Base-by-base conservation (phyloP, 495 filamentous ascomycete species). In the Penicillium maclennaniae region DNA sequence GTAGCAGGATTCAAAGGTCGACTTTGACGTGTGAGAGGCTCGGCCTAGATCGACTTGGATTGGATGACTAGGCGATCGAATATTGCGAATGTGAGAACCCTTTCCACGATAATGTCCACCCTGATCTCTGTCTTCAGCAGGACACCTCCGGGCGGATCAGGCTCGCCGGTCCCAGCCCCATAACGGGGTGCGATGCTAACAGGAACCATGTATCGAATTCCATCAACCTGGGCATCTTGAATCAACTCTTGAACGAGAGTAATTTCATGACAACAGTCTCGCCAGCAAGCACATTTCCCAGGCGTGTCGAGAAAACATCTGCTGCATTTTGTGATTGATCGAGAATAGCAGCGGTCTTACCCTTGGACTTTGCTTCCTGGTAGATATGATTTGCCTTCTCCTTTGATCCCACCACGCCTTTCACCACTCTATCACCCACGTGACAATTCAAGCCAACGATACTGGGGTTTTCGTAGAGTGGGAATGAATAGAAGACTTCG, bases 31-130 rank as follows among this genome's bases (percentile, higher is more conserved):
- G 6, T 55, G 54, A 3, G 82, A 81, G 3, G 74, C 74, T 20
- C 71, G 78, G 12, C 84, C 86, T 31, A 87, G 68, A 0, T 72
- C 73, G 4, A 88, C 75, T 0, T 81, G 65, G 49, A 88, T 85
- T 5, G 82, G 83, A 57, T 88, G 86, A 15, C 73, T 79, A 2
- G 85, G 85, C 0, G 80, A 85, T 49, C 79, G 79, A 28, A 88
- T 65, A 28, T 65, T 72, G 51, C 77, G 74, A 57, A 89, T 81
- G 42, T 74, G 69, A 8, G 71, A 79, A 7, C 74, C 72, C 5
- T 76, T 69, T 78, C 70, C 74, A 86, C 79, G 20, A 77, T 76
- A 12, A 79, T 70, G 56, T 87, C 80, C 1, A 88, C 76, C 1
- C 72, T 76, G 47, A 89, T 79, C 26, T 69, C 66, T 47, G 84